Conservation (phyloP, 495 filamentous ascomycete species). For the Neurospora sp. region DNA sequence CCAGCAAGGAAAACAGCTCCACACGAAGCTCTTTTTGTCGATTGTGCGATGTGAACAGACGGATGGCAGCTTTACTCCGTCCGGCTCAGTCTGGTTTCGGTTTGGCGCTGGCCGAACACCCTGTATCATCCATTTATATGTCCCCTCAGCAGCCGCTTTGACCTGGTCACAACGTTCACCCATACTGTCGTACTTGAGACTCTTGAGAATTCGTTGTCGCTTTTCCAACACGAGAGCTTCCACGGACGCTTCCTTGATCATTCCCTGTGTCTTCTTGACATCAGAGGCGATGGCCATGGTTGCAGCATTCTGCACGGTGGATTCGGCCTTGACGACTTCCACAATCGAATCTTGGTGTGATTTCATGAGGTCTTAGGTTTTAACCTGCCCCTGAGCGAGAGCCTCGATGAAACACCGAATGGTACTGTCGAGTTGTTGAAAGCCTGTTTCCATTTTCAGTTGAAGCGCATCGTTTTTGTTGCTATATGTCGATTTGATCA, state of each 20-base stretch:
- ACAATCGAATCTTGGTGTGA: not conserved
- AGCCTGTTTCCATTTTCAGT: not conserved
- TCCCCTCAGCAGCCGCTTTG: slow-evolving; percentile 11
- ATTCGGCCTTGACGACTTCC: not conserved
- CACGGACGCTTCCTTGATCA: not conserved
- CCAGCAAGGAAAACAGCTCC: slow-evolving; percentile 25
- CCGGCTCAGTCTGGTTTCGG: not conserved
- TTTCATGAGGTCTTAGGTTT: not conserved
- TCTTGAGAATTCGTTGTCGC: slow-evolving; percentile 8
- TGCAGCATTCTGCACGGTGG: not conserved
- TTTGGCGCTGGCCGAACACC: not conserved
- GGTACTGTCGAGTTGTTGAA: not conserved
- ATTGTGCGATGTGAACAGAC: not conserved
- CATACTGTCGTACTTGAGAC: slow-evolving; percentile 15
- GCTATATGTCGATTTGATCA: not conserved
- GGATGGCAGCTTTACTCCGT: not conserved
- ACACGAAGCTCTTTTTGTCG: not conserved
- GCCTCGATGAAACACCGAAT: not conserved
- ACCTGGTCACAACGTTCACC: slow-evolving; percentile 15
- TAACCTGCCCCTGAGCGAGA: not conserved
- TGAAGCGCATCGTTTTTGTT: not conserved
- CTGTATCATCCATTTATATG: slow-evolving; percentile 25
- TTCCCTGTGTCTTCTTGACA: not conserved
- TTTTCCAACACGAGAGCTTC: not conserved
- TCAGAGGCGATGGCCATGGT: not conserved